phyloP scores from a whole-genome alignment of 768 basidiomycete species.

The Amanita brunnescens region DNA sequence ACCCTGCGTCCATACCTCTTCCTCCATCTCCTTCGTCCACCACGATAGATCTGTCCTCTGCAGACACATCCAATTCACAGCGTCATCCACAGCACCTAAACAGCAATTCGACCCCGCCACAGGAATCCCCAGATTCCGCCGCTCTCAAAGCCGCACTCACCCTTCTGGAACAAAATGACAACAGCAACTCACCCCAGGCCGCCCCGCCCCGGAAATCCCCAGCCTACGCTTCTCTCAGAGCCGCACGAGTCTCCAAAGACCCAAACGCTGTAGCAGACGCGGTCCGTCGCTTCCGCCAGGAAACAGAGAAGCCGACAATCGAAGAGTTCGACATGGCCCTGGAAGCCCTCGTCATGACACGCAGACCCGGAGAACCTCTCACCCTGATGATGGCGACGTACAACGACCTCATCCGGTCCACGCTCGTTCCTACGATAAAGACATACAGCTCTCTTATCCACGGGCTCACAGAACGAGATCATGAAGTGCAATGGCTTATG shows the following conservation, averaged over 20 bases:
- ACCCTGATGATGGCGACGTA: slow-evolving; percentile 56
- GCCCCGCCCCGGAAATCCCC: slow-evolving; percentile 5
- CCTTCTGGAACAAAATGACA: neutral
- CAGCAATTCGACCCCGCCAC: too few relatives aligned
- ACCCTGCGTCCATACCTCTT: slow-evolving; percentile 8
- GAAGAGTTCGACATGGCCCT: slow-evolving; percentile 59
- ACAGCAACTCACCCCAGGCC: neutral
- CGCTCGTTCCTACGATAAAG: slow-evolving; percentile 48
- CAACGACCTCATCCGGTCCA: slow-evolving; percentile 55
- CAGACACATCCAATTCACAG: slow-evolving; percentile 17
- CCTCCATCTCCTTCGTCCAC: slow-evolving; percentile 8
- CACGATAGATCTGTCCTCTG: slow-evolving; percentile 6
- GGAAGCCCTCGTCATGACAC: slow-evolving; percentile 37
- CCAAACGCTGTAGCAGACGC: slow-evolving; percentile 23
- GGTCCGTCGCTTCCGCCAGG: slow-evolving; percentile 25
- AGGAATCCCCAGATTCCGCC: too few relatives aligned
- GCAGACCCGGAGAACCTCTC: slow-evolving; percentile 44
- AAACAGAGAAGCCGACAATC: slow-evolving; percentile 26
- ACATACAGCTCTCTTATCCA: slow-evolving; percentile 59
- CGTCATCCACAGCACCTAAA: slow-evolving; percentile 6
- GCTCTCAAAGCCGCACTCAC: too few relatives aligned
- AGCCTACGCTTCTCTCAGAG: slow-evolving; percentile 15
- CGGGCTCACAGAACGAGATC: slow-evolving; percentile 58
- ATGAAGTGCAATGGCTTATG: slow-evolving; percentile 46
- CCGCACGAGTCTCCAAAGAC: slow-evolving; percentile 20